These are phyloP conservation scores for Cryptococcus amylolentus DNA, from an alignment of 1,284 basidiomycete genomes.

Conservation along the genomic window DNA sequence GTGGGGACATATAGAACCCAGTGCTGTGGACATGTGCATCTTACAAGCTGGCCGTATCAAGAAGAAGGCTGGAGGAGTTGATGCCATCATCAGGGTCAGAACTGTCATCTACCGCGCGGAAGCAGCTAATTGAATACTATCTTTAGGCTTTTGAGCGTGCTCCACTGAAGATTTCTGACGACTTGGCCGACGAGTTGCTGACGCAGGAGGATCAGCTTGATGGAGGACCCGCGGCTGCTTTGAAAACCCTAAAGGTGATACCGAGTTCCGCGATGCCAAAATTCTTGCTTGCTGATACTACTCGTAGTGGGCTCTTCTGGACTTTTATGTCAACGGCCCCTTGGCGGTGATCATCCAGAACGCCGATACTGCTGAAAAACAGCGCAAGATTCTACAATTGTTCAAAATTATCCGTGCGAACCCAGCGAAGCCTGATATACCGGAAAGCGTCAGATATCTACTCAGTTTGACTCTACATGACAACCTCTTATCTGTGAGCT, in stretches of 20 bases:
- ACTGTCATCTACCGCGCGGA: neutral
- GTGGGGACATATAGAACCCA: conserved; percentile 33
- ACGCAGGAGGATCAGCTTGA: conserved; percentile 21
- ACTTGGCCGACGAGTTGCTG: neutral
- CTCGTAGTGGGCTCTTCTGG: conserved; percentile 29
- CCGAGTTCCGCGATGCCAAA: neutral
- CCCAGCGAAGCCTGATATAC: conserved; percentile 1
- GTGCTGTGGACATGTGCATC: conserved; percentile 33
- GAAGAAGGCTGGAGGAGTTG: conserved; percentile 16
- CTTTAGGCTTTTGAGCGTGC: neutral
- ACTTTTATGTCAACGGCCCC: conserved; percentile 30
- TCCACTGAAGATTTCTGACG: conserved; percentile 18
- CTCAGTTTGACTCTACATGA: conserved; percentile 14
- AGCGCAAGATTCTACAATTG: conserved; percentile 10
- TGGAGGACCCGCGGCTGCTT: conserved; percentile 21
- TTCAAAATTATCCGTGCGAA: conserved; percentile 8
- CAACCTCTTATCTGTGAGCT: conserved; percentile 16
- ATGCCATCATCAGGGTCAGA: conserved; percentile 32
- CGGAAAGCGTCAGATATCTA: conserved; percentile 4
- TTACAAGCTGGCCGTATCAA: conserved; percentile 18
- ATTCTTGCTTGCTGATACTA: neutral
- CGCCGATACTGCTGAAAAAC: neutral
- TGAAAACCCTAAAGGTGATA: conserved; percentile 34
- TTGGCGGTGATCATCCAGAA: conserved; percentile 12
- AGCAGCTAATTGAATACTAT: neutral